Evolutionary conservation across 2,329 filamentous ascomycete species (phyloP).

Genomic region (Rasamsonia emersonii): DNA sequence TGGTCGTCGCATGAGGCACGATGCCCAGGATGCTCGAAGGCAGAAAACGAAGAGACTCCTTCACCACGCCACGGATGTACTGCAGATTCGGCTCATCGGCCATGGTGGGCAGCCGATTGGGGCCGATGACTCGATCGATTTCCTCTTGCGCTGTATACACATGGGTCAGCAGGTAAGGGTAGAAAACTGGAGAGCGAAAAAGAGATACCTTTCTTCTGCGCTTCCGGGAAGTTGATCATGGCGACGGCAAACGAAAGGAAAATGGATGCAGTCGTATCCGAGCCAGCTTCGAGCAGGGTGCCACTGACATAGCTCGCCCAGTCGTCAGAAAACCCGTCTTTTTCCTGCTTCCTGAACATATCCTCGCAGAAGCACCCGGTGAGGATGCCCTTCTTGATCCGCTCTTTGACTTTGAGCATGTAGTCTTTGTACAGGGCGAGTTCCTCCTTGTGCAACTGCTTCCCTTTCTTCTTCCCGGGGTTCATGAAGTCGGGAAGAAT

Average conservation of each 20-base stretch:
- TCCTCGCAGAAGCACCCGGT: constrained; percentile 12
- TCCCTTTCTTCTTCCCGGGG: constrained; percentile 6
- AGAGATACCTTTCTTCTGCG: constrained; percentile 24
- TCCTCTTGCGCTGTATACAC: constrained; percentile 33
- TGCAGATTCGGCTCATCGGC: constrained; percentile 42
- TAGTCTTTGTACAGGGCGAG: constrained; percentile 8
- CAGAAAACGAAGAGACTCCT: constrained; percentile 49
- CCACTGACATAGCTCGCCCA: constrained; percentile 20
- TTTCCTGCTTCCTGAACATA: constrained; percentile 9
- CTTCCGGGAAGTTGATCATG: constrained; percentile 43
- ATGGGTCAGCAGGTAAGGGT: neutral
- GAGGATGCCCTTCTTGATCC: constrained; percentile 6
- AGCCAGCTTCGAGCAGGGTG: constrained; percentile 30
- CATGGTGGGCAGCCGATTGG: constrained; percentile 37
- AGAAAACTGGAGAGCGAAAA: neutral
- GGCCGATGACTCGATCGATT: constrained; percentile 43
- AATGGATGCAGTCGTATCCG: constrained; percentile 37
- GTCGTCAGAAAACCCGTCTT: constrained; percentile 11
- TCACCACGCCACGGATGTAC: constrained; percentile 46
- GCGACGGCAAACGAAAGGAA: constrained; percentile 39
- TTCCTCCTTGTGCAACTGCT: constrained; percentile 9
- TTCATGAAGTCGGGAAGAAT: constrained; percentile 10
- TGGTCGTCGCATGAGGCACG: constrained; percentile 12
- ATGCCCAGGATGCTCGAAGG: constrained; percentile 21
- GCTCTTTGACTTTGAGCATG: constrained; percentile 10